A percentile compares a stretch with the other conserved stretches of the same genome.
These are phyloP conservation scores for maize (Zea mays) DNA, from an alignment of 176 grass and related monocot species.

Conservation along the genomic window DNA sequence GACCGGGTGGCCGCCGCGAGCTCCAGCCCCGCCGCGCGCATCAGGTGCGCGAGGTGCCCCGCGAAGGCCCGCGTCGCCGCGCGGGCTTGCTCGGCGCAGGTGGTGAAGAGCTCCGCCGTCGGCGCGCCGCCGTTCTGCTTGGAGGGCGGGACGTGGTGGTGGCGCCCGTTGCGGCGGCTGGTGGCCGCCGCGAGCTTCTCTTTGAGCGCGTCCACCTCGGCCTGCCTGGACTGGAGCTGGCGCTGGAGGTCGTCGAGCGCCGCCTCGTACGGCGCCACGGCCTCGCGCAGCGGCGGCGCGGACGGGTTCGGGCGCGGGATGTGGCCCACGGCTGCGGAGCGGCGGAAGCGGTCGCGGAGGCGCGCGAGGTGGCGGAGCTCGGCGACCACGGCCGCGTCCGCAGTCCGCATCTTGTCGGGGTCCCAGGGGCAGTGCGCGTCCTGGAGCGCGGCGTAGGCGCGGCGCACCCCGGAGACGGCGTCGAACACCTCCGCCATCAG, in stretches of 20 bases:
- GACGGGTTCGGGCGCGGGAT: constrained; percentile 19
- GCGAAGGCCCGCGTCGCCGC: constrained; percentile 70
- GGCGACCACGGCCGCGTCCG: constrained; percentile 73
- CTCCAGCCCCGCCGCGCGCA: constrained; percentile 67
- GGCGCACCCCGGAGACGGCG: constrained; percentile 71
- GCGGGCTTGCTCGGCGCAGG: constrained; percentile 64
- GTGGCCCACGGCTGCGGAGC: constrained; percentile 38
- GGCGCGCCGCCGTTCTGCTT: constrained; percentile 42
- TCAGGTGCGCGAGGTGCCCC: constrained; percentile 62
- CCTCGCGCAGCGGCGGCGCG: constrained; percentile 60
- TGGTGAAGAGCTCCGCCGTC: constrained; percentile 68
- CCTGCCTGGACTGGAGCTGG: constrained; percentile 81
- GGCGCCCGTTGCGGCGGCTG: constrained; percentile 38
- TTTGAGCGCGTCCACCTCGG: constrained; percentile 65
- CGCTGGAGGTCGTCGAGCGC: constrained; percentile 75
- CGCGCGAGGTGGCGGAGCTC: constrained; percentile 79
- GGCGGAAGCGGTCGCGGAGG: constrained; percentile 78
- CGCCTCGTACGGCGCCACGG: constrained; percentile 87
- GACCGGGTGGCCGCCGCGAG: constrained; percentile 61
- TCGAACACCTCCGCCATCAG: constrained; percentile 84
- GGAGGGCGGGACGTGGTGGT: constrained; percentile 42
- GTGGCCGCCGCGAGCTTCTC: constrained; percentile 62
- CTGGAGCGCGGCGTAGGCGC: constrained; percentile 77
- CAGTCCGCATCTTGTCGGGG: constrained; percentile 71
- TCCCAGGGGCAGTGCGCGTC: constrained; percentile 89